Evolutionary conservation across 1,284 basidiomycete genomes (phyloP), one percentile per base, ranked within the genome.

Genomic region (Pascua sp.): DNA sequence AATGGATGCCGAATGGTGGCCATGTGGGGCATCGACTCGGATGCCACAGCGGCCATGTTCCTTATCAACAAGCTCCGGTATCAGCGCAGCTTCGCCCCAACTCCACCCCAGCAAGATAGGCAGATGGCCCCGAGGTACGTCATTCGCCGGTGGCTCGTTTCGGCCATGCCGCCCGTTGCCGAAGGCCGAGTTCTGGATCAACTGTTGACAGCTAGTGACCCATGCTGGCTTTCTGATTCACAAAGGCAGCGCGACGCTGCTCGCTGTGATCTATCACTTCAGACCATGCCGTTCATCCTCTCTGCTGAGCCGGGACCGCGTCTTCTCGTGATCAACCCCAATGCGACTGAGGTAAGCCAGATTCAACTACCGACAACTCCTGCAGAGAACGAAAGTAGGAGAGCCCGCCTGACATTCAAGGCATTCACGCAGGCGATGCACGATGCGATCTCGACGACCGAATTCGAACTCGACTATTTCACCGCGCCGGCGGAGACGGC

Each of bases 271-370:
- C 24, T 32, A 32, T 32, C 24, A 32, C 24, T 32, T 16, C n/a
- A 44, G 10, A 5, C 17, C 49, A 59, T 59, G 57, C 53, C 53
- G 11, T 49, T 55, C 50, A 51, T 50, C 41, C 56, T 58, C 16
- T 53, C 56, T 7, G 24, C 52, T 1, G 56, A 54, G 15, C 48
- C 51, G 9, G 49, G 46, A 11, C 46, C 53, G 17, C 49, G 62
- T 16, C 65, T 84, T 39, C 78, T 82, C 10, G 63, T 83, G 50
- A 77, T 82, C 67, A 83, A 83, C 60, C 82, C 82, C 11, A 83
- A 83, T 62, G 80, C 81, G 9, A 80, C 81, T 0, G 51, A 66
- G 40, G 77, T 67, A 48, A 60, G 54, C 41, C 2, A 18, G 16
- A n/a, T 15, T 9, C 8, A 1, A 7, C 11, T 11, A 10, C 4